Evolutionary conservation across 805 yeast genomes (phyloP).

Genomic region (Ogataea glucozyma): DNA sequence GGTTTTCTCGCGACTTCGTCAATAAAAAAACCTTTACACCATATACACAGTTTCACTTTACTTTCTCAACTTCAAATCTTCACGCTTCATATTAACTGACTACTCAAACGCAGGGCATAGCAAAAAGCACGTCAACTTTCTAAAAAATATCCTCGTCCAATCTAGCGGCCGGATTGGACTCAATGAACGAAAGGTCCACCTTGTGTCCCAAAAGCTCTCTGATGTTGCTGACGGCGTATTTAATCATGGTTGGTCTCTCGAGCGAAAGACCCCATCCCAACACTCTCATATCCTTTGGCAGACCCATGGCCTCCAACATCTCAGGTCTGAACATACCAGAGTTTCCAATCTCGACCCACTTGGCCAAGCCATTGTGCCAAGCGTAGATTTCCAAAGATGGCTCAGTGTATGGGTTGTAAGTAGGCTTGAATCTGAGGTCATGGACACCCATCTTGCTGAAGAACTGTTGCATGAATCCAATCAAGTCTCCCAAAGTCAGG

Average conservation of each 20-base stretch:
- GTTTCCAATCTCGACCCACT: constrained; percentile 99
- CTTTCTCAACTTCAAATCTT: too few species aligned
- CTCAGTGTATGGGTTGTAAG: constrained; percentile 98
- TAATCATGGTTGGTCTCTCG: constrained; percentile 99
- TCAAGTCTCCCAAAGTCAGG: constrained; percentile 91
- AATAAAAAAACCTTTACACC: not conserved
- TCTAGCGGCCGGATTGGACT: constrained; percentile 96
- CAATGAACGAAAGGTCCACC: constrained; percentile 91
- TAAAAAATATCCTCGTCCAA: constrained; percentile 71
- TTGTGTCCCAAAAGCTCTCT: constrained; percentile 97
- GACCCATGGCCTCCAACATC: constrained; percentile 98
- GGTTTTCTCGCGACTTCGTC: too few species aligned
- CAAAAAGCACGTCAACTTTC: constrained; percentile 1
- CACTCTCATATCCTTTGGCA: constrained; percentile 90
- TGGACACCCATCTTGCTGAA: constrained; percentile 97
- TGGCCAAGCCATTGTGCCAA: constrained; percentile 89
- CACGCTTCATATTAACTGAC: not conserved
- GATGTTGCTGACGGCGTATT: constrained; percentile 91
- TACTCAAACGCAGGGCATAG: not conserved
- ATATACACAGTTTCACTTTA: too few species aligned
- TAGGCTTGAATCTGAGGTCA: constrained; percentile 94
- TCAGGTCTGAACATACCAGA: constrained; percentile 99
- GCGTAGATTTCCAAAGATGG: constrained; percentile 98
- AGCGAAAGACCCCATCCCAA: constrained; percentile 96
- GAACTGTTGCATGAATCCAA: constrained; percentile 97